These are phyloP conservation scores for Pichia manshurica DNA, from an alignment of 805 yeast genomes.

Conservation along the genomic window DNA sequence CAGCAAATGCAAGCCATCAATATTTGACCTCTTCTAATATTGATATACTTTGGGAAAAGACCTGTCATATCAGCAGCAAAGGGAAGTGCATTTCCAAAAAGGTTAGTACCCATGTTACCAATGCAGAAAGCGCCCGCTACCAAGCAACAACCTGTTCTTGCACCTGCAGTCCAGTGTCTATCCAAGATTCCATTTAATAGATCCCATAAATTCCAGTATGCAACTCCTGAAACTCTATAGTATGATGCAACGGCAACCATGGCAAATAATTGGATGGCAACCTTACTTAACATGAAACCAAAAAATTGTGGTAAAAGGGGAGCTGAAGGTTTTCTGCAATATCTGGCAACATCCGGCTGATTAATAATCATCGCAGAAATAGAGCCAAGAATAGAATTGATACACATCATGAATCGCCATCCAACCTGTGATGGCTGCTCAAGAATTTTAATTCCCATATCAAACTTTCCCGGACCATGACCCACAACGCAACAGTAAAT, in stretches of 20 bases:
- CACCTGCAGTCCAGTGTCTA: slow-evolving; percentile 33
- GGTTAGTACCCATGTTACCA: slow-evolving; percentile 36
- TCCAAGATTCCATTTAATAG: slow-evolving; percentile 35
- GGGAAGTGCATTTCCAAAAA: slow-evolving; percentile 36
- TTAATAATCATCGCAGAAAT: slow-evolving; percentile 26
- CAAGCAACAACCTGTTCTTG: slow-evolving; percentile 47
- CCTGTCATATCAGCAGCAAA: slow-evolving; percentile 50
- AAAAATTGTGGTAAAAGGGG: slow-evolving; percentile 23
- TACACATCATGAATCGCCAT: slow-evolving; percentile 16
- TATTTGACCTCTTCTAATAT: slow-evolving; percentile 42
- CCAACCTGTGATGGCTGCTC: slow-evolving; percentile 17
- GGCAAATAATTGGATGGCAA: slow-evolving; percentile 33
- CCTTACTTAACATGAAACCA: slow-evolving; percentile 36
- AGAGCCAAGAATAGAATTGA: slow-evolving; percentile 23
- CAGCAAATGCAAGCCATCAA: slow-evolving; percentile 31
- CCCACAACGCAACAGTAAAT: slow-evolving; percentile 26
- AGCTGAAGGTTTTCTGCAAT: slow-evolving; percentile 17
- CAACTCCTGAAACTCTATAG: slow-evolving; percentile 22
- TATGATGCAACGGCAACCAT: slow-evolving; percentile 41
- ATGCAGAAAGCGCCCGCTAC: slow-evolving; percentile 37
- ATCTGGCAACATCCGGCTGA: slow-evolving; percentile 27
- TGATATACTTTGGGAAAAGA: slow-evolving; percentile 39
- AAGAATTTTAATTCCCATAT: slow-evolving; percentile 17
- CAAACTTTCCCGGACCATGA: slow-evolving; percentile 32
- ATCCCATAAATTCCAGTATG: slow-evolving; percentile 43